These are phyloP conservation scores for Nematodospora anomalae DNA, from an alignment of 1,139 yeast species.

Conservation along the genomic window DNA sequence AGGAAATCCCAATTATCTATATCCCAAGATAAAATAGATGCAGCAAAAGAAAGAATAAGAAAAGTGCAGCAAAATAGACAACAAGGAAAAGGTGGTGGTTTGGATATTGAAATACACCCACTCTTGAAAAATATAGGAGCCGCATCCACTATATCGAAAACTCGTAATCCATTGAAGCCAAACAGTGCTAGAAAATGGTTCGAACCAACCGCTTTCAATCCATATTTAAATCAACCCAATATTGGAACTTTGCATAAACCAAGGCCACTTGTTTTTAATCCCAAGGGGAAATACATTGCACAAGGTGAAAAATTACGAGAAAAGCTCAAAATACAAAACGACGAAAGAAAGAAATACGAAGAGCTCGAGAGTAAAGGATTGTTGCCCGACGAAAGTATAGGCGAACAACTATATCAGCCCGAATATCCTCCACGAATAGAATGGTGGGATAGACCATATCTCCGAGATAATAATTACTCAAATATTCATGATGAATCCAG, in stretches of 20 bases:
- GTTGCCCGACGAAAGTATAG: conserved; percentile 45
- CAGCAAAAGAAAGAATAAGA: conserved; percentile 3
- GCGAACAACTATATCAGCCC: conserved; percentile 52
- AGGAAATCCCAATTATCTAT: background rate
- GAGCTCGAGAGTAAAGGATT: conserved; percentile 42
- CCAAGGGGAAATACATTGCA: conserved; percentile 60
- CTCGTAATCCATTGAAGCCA: conserved; percentile 31
- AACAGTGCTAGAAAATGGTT: conserved; percentile 33
- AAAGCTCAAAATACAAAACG: conserved; percentile 32
- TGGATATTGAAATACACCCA: conserved; percentile 63
- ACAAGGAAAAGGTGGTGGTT: conserved; percentile 34
- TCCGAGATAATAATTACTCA: conserved; percentile 33
- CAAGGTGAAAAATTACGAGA: conserved; percentile 55
- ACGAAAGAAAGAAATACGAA: conserved; percentile 22
- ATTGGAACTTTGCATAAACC: conserved; percentile 25
- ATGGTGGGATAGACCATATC: conserved; percentile 77
- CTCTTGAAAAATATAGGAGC: conserved; percentile 39
- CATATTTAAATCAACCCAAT: conserved; percentile 53
- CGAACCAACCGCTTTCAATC: conserved; percentile 49
- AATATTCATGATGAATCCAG: conserved; percentile 19
- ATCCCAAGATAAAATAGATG: conserved; percentile 3
- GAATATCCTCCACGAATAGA: conserved; percentile 60
- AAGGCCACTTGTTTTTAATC: conserved; percentile 51
- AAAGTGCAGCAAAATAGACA: conserved; percentile 3
- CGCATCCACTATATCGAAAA: conserved; percentile 27